These are phyloP conservation scores for Arabidopsis suecica DNA, from an alignment of 345 rosid species.

Conservation along the genomic window DNA sequence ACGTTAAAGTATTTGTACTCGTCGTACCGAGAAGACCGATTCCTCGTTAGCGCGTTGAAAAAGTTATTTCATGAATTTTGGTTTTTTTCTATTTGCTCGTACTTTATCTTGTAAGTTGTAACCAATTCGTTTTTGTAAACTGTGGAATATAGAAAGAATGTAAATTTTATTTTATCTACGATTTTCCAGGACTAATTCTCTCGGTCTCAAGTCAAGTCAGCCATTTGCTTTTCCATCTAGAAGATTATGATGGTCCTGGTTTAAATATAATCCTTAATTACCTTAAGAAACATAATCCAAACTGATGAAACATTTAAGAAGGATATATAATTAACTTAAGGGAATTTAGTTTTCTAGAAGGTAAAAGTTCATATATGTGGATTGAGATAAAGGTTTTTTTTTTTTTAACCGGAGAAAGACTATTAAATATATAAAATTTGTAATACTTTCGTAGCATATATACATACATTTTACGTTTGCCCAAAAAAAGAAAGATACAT, in stretches of 20 bases:
- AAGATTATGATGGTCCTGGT: slow-evolving; percentile 25
- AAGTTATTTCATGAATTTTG: background rate
- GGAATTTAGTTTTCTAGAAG: background rate
- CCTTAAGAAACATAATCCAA: background rate
- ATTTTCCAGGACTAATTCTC: background rate
- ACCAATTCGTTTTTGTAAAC: background rate
- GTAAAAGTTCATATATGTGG: background rate
- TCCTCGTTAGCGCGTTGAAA: slow-evolving; percentile 41
- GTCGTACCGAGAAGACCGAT: slow-evolving; percentile 33
- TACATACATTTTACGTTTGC: background rate
- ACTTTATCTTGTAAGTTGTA: slow-evolving; percentile 12
- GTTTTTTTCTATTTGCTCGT: background rate
- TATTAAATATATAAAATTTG: background rate
- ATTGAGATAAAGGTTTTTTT: background rate
- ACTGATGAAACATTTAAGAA: background rate
- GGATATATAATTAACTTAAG: background rate
- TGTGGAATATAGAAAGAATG: background rate
- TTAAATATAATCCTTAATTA: slow-evolving; percentile 1
- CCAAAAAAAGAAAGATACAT: too few species aligned
- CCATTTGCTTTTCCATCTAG: slow-evolving; percentile 37
- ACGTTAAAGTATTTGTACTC: slow-evolving; percentile 31
- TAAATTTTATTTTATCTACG: background rate
- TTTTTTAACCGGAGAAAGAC: background rate
- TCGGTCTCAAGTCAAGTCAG: slow-evolving; percentile 34
- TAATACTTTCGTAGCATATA: too few species aligned